Base-by-base conservation (phyloP, 2,329 filamentous ascomycete species). In the Fusarium nelsonii region DNA sequence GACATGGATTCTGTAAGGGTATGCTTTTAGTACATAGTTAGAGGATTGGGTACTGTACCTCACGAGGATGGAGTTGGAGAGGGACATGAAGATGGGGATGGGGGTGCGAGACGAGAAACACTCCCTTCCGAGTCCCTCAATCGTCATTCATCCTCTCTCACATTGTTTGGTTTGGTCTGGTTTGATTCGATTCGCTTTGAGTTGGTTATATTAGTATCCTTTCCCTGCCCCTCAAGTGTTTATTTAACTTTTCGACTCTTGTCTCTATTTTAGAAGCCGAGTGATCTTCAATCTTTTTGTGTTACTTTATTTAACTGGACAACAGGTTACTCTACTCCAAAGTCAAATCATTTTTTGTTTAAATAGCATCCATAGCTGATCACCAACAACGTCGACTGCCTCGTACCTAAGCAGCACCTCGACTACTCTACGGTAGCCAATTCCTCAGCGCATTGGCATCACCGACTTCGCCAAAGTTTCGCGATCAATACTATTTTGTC, bases 191-290 rank as follows among this genome's bases (percentile, higher is more conserved):
- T 39, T 28, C 52, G 30, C 32, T 30, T 44, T 30, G 26, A 44
- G 16, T 37, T 50, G 33, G 12, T 41, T 73, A 72, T 65, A 65
- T 73, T 74, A 74, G 63, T 71, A 49, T 68, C 49, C 48, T 63
- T 39, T 63, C 48, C 39, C 57, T 58, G 50, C 68, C 53, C 58
- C 59, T 68, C 48, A 26, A 50, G 6, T 60, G 39, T 50, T 58
- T 53, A 53, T 51, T 51, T 51, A 15, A 23, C 59, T 28, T 41
- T 20, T 37, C 14, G 45, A 51, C 26, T 23, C n/a, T 23, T 20
- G 28, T 32, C 28, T 45, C 14, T 45, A 45, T 51, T 15, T 28
- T 54, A 6, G n/a, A 33, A 39, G 39, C 20, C 44, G 50, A 56
- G 18, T 16, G 26, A 28, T 44, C 14, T 16, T 50, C 18, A 11